A percentile compares a stretch with the other conserved stretches of the same genome.
phyloP scores from a whole-genome alignment of 2,329 filamentous ascomycete species.

The Ustulina deusta region DNA sequence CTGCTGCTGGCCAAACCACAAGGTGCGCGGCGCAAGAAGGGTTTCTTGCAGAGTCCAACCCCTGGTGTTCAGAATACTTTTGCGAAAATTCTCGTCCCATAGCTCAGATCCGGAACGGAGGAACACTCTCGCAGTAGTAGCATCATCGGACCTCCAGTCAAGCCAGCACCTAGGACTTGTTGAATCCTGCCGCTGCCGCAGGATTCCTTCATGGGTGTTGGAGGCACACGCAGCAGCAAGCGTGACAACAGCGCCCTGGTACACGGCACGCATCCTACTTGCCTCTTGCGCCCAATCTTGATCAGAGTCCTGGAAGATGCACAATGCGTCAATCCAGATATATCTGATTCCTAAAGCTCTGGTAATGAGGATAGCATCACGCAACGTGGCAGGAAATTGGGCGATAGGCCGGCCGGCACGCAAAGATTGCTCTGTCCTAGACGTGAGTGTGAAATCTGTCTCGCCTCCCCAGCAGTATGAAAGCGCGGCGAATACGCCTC shows the following conservation, averaged over 20 bases:
- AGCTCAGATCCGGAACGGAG: not conserved
- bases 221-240: conserved; percentile 9
- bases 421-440: conserved; percentile 13
- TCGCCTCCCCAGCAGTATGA: conserved; percentile 9
- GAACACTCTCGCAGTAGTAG: conserved; percentile 1
- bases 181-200: not conserved
- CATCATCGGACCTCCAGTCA: not conserved
- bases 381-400: conserved; percentile 8
- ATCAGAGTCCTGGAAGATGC: conserved; percentile 27
- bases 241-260: conserved; percentile 22
- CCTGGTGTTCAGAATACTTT: not conserved
- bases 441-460: conserved; percentile 2
- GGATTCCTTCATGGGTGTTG: conserved; percentile 7
- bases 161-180: not conserved
- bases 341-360: conserved; percentile 24
- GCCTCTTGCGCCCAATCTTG: conserved; percentile 31
- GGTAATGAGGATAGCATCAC: conserved; percentile 14
- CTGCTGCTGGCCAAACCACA: conserved; percentile 11
- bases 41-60: conserved; percentile 22
- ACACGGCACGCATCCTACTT: conserved; percentile 30
- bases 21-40: conserved; percentile 7
- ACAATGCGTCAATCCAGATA: conserved; percentile 29
- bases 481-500: not conserved
- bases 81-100: conserved; percentile 6
- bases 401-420: conserved; percentile 6